phyloP scores from a whole-genome alignment of 257 asterid species.

The Mitragyna speciosa region DNA sequence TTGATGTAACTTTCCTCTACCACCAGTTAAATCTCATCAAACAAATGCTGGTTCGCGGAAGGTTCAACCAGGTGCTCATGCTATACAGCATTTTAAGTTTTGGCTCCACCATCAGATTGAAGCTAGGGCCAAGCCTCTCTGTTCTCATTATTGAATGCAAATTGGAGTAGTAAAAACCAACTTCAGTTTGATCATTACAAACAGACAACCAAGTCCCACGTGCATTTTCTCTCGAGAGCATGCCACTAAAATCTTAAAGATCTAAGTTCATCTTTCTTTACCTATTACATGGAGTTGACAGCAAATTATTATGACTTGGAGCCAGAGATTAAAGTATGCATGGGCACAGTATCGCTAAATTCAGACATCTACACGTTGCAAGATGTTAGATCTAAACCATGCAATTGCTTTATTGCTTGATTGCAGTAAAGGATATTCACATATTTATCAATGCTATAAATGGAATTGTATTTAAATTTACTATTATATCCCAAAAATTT shows the following conservation, averaged over 20 bases:
- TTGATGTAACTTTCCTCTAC: conserved; percentile 1
- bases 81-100: neutral
- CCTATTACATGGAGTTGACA: neutral
- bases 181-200: conserved; percentile 3
- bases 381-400: neutral
- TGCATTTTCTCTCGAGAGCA: neutral
- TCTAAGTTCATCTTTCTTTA: neutral
- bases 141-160: conserved; percentile 1
- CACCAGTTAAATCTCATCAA: conserved; percentile 6
- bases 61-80: neutral
- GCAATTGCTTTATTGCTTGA: neutral
- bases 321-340: neutral
- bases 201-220: neutral
- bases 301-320: neutral
- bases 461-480: too few species aligned
- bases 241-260: neutral
- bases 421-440: neutral
- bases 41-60: neutral
- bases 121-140: neutral
- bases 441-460: neutral
- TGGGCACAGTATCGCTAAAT: neutral
- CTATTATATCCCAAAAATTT: neutral
- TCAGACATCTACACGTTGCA: neutral
- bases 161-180: neutral
- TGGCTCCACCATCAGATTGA: conserved; percentile 4